Percentiles rank a stretch among this genome's conserved stretches.
Evolutionary conservation across 495 filamentous ascomycete genomes (phyloP).

Genomic region (Tuber microsphaerosporum): DNA sequence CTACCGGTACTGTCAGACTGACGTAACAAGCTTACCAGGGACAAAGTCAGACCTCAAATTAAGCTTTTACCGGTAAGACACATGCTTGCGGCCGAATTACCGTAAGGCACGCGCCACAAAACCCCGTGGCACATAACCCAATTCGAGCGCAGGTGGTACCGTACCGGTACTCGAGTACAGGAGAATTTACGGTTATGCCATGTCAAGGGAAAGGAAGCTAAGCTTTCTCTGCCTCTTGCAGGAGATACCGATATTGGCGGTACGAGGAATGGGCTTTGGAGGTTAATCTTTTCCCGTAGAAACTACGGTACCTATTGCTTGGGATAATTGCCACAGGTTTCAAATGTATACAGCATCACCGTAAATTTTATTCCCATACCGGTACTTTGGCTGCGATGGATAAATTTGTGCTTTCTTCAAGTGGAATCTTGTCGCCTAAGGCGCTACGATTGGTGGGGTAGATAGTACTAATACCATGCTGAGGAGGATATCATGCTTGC

Average conservation of each 20-base stretch:
- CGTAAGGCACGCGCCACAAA: too few relatives aligned
- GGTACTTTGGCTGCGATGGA: neutral
- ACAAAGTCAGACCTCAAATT: neutral
- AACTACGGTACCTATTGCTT: neutral
- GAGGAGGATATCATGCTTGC: neutral
- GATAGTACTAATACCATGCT: neutral
- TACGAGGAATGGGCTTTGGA: too few relatives aligned
- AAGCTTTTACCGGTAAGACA: neutral
- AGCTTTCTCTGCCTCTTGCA: too few relatives aligned
- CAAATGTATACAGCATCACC: neutral
- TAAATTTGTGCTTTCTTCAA: neutral
- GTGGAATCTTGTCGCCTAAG: neutral
- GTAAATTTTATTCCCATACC: neutral
- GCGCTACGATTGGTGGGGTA: neutral
- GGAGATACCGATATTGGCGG: too few relatives aligned
- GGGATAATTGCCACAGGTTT: neutral
- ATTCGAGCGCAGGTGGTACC: too few relatives aligned
- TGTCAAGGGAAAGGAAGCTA: too few relatives aligned
- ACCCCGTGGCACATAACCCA: too few relatives aligned
- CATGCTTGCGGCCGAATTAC: too few relatives aligned
- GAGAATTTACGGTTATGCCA: too few relatives aligned
- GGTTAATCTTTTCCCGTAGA: neutral
- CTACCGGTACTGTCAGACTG: too few relatives aligned
- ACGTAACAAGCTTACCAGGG: neutral
- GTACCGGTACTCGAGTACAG: too few relatives aligned